Evolutionary conservation across 2,329 filamentous ascomycete species (phyloP).

Genomic region (Anthostomella pinea): DNA sequence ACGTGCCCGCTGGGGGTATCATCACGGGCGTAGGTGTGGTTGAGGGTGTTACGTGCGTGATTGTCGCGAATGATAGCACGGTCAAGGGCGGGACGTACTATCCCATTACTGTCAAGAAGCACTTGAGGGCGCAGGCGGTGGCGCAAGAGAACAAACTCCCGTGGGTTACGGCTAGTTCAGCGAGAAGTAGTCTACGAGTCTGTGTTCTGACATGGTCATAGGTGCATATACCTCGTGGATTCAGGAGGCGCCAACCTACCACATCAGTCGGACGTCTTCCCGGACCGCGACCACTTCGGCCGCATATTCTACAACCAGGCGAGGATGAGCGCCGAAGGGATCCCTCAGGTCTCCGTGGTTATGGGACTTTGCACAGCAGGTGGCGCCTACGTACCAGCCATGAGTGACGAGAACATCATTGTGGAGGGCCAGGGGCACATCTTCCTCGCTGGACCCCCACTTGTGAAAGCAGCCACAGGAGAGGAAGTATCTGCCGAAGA

Average conservation of each 20-base stretch:
- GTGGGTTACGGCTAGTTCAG: too few relatives aligned
- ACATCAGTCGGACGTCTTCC: slow-evolving; percentile 93
- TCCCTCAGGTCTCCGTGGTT: slow-evolving; percentile 91
- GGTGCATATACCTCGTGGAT: slow-evolving; percentile 93
- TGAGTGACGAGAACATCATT: slow-evolving; percentile 97
- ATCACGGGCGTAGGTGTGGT: slow-evolving; percentile 90
- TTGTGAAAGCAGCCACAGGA: slow-evolving; percentile 94
- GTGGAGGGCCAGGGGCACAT: slow-evolving; percentile 95
- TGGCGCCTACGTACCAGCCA: slow-evolving; percentile 92
- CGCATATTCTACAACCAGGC: slow-evolving; percentile 99
- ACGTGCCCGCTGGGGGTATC: slow-evolving; percentile 85
- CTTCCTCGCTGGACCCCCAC: slow-evolving; percentile 88
- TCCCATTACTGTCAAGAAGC: slow-evolving; percentile 96
- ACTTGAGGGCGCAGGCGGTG: slow-evolving; percentile 85
- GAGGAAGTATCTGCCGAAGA: slow-evolving; percentile 90
- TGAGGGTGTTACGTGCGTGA: slow-evolving; percentile 86
- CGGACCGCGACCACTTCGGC: slow-evolving; percentile 90
- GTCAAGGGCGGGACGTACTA: slow-evolving; percentile 98
- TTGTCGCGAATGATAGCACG: slow-evolving; percentile 94
- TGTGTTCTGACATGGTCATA: slow-evolving; percentile 26
- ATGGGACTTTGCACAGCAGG: slow-evolving; percentile 98
- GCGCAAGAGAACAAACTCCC: slow-evolving; percentile 80
- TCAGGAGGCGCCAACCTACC: slow-evolving; percentile 94
- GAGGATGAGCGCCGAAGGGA: slow-evolving; percentile 81
- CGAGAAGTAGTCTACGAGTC: too few relatives aligned